phyloP scores from a whole-genome alignment of 306 rosid species.

The Fragaria nilgerrensis region DNA sequence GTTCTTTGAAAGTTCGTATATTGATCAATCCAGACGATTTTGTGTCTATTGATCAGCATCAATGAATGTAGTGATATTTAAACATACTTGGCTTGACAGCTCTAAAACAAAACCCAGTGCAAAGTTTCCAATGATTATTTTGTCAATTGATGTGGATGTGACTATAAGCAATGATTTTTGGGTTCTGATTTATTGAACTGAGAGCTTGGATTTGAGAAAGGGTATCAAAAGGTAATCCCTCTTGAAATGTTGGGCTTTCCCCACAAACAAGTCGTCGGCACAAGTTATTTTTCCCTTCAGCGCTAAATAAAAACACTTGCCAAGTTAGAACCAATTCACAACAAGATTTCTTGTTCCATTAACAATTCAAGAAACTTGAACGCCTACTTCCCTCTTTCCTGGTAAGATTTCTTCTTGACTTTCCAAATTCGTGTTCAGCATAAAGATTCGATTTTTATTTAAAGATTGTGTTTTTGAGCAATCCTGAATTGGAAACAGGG shows the following conservation, averaged over 20 bases:
- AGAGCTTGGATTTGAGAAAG: not conserved
- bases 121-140: not conserved
- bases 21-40: slow-evolving; percentile 40
- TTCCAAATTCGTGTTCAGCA: not conserved
- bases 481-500: slow-evolving; percentile 6
- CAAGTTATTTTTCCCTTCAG: not conserved
- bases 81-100: not conserved
- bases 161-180: not conserved
- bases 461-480: not conserved
- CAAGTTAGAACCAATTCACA: too few species aligned
- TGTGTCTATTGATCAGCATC: slow-evolving; percentile 31
- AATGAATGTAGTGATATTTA: not conserved
- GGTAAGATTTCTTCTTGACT: not conserved
- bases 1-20: slow-evolving; percentile 73
- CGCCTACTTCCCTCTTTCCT: not conserved
- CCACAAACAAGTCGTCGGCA: not conserved
- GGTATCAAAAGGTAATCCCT: not conserved
- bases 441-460: not conserved
- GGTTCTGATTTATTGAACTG: not conserved
- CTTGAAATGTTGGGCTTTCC: not conserved
- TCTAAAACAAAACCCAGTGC: not conserved
- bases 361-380: not conserved
- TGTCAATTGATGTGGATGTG: not conserved
- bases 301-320: too few species aligned
- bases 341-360: not conserved